Base-by-base conservation (phyloP, 2,329 filamentous ascomycete species). In the Metarhizium guizhouense region DNA sequence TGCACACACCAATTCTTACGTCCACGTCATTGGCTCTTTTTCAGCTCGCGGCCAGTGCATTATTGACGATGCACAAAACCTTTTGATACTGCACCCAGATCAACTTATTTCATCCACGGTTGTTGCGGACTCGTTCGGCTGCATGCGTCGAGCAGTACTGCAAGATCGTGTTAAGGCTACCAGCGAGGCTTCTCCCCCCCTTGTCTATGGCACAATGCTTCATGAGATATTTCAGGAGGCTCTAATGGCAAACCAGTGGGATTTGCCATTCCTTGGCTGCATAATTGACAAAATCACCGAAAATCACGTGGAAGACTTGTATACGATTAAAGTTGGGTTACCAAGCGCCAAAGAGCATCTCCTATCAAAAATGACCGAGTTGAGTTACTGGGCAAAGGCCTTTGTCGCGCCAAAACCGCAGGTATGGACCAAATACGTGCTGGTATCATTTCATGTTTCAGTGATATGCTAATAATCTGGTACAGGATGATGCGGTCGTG, bases 151-250 rank as follows among this genome's bases (percentile, higher is more conserved):
- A 60, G 91, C 94, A 34, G 93, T 97, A 1, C 80, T 99, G 30
- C 92, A 97, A 69, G 93, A 99, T 68, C 86, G 94, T 36, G 87
- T 99, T 63, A 97, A 97, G 70, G 90, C 90, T 8, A 93, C 91
- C 0, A 87, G 86, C 64, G 88, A 90, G 61, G 80, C 89, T 2
- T 89, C 85, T 48, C 82, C 88, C 38, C 84, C 92, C 1, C 84
- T 96, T 63, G 84, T 97, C 0, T 97, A 97, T 66, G 94, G 94
- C 51, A 94, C 89, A 42, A 86, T 99, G 56, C 80, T 99, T 14
- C 94, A 99, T 68, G 93, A 97, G 67, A 84, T 97, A 25, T 97
- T 99, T 62, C 94, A 99, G 68, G 86, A 92, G 66, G 91, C 92
- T 2, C 74, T 99, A 65, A 84, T 89, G 66, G 82, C 82, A 3